Conservation (phyloP, 768 basidiomycete genomes). For the Harrya chromipes region DNA sequence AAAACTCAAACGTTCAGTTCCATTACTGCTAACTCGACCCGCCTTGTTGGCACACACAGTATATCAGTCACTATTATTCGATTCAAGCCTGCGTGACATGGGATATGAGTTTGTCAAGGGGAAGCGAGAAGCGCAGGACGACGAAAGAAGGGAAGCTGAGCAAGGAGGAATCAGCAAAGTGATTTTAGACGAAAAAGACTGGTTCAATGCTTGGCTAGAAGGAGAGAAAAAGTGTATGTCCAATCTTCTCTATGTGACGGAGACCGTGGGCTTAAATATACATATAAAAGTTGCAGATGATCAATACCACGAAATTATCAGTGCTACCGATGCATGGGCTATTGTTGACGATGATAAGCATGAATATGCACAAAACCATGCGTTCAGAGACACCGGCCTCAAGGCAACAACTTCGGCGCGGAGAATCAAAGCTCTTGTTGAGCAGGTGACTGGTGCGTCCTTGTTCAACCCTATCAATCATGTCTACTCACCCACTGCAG, state of each 20-base stretch:
- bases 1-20: constrained; percentile 73
- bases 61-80: constrained; percentile 88
- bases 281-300: constrained; percentile 69
- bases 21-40: constrained; percentile 70
- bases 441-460: constrained; percentile 82
- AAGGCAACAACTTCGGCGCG: constrained; percentile 83
- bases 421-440: constrained; percentile 77
- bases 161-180: constrained; percentile 83
- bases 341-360: constrained; percentile 65
- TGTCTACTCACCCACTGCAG: constrained; percentile 36
- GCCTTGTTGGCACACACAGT: constrained; percentile 93
- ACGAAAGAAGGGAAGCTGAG: constrained; percentile 25
- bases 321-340: constrained; percentile 80
- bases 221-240: constrained; percentile 86
- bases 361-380: constrained; percentile 33
- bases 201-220: constrained; percentile 89
- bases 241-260: not conserved
- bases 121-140: constrained; percentile 13
- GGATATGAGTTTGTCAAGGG: constrained; percentile 55
- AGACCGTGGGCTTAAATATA: not conserved
- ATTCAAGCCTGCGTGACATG: constrained; percentile 69
- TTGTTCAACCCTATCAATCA: not conserved
- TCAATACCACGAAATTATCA: constrained; percentile 84
- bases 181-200: constrained; percentile 77
- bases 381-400: constrained; percentile 35